phyloP scores from a whole-genome alignment of 176 grass and related monocot genomes.

The Pontederia crassipes region DNA sequence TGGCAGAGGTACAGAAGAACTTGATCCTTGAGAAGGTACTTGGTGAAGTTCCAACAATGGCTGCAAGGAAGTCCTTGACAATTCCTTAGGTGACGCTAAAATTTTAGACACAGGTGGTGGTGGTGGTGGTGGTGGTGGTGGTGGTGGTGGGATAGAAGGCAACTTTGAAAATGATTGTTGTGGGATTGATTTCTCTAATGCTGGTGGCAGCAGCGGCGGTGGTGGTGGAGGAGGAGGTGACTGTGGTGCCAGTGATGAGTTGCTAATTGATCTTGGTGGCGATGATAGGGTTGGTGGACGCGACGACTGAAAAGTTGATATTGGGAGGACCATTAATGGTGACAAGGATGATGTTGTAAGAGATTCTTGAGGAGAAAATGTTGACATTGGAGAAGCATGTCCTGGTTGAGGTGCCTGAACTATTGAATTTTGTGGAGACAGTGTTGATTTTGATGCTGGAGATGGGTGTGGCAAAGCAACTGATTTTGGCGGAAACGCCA shows the following conservation, averaged over 20 bases:
- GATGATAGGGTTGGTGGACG: background rate
- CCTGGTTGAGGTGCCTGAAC: no score
- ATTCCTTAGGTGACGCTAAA: conserved; percentile 1
- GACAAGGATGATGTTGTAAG: no score
- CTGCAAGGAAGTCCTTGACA: background rate
- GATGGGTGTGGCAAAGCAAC: no score
- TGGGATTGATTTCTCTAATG: conserved; percentile 21
- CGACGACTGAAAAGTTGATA: no score
- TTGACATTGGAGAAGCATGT: no score
- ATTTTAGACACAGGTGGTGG: conserved; percentile 2
- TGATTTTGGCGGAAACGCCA: no score
- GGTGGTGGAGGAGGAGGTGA: background rate
- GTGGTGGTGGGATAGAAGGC: background rate
- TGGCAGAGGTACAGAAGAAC: conserved; percentile 22
- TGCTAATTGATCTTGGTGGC: background rate
- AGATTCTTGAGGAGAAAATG: no score
- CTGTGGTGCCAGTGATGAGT: no score
- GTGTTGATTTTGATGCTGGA: no score
- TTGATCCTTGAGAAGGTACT: conserved; percentile 6
- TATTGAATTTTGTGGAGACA: no score
- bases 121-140: background rate
- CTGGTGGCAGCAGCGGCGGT: conserved; percentile 22
- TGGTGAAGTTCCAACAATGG: background rate
- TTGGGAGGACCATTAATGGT: no score
- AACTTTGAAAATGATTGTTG: conserved; percentile 15